Evolutionary conservation across 768 basidiomycete species (phyloP).

Genomic region (Boletus vinaceobasis): DNA sequence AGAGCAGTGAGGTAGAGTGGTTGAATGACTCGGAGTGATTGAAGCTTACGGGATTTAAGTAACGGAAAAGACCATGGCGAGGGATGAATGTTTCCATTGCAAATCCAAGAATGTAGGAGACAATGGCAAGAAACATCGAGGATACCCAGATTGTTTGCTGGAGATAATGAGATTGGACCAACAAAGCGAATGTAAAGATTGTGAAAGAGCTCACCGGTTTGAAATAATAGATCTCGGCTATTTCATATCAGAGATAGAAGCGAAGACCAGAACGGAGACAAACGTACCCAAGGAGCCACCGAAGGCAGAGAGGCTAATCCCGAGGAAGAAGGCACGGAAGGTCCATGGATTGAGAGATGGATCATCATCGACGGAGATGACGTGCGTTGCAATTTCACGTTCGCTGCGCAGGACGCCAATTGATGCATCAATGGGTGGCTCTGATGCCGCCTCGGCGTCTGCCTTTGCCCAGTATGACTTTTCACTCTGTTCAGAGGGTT

Average conservation of each 20-base stretch:
- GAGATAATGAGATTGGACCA: neutral
- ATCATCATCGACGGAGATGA: constrained; percentile 40
- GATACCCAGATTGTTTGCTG: constrained; percentile 53
- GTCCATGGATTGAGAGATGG: constrained; percentile 29
- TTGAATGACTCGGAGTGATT: neutral
- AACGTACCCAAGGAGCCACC: constrained; percentile 47
- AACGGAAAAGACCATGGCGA: constrained; percentile 40
- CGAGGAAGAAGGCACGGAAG: constrained; percentile 50
- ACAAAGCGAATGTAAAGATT: neutral
- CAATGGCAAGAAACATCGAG: constrained; percentile 51
- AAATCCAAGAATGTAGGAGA: constrained; percentile 49
- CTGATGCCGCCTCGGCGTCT: constrained; percentile 31
- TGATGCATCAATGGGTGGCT: constrained; percentile 2
- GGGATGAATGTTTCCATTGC: constrained; percentile 47
- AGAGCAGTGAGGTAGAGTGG: neutral
- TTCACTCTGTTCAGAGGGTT: constrained; percentile 6
- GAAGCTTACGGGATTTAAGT: constrained; percentile 45
- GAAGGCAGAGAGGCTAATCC: constrained; percentile 50
- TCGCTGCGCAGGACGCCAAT: constrained; percentile 36
- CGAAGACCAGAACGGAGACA: neutral
- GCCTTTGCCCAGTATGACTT: constrained; percentile 21
- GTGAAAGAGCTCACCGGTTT: constrained; percentile 40
- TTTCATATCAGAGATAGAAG: neutral
- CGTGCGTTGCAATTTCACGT: constrained; percentile 45
- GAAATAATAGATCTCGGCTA: constrained; percentile 60